These are phyloP conservation scores for Lachnellula occidentalis DNA, from an alignment of 2,329 filamentous ascomycete genomes.

Conservation along the genomic window DNA sequence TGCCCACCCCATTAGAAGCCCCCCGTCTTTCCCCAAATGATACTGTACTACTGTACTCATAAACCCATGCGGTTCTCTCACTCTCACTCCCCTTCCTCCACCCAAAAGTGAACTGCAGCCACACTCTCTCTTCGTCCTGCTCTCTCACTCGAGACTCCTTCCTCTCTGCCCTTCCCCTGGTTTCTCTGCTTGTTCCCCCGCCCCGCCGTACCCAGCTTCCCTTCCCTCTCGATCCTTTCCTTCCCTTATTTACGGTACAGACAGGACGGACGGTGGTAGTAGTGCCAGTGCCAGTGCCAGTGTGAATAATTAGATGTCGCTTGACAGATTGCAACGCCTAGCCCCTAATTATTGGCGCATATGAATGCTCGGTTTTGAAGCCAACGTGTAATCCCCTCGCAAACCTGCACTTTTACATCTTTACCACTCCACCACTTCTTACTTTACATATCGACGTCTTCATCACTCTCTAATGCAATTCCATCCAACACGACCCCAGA, in stretches of 20 bases:
- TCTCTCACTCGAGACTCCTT: neutral
- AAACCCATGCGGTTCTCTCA: too few relatives aligned
- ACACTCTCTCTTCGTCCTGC: neutral
- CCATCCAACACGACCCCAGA: slow-evolving; percentile 19
- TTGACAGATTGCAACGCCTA: neutral
- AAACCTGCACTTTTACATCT: slow-evolving; percentile 4
- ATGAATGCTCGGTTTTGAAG: slow-evolving; percentile 5
- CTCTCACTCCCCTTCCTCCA: too few relatives aligned
- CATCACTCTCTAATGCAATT: slow-evolving; percentile 18
- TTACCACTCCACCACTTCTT: slow-evolving; percentile 22
- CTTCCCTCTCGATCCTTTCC: too few relatives aligned
- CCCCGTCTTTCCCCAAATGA: too few relatives aligned
- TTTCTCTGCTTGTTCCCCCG: slow-evolving; percentile 11
- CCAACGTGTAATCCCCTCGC: slow-evolving; percentile 4
- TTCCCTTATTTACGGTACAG: too few relatives aligned
- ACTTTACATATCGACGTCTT: slow-evolving; percentile 23
- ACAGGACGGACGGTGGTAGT: too few relatives aligned
- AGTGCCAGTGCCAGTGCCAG: too few relatives aligned
- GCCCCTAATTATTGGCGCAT: slow-evolving; percentile 3
- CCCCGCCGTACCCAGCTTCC: neutral
- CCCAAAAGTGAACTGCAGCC: neutral
- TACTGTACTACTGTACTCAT: too few relatives aligned
- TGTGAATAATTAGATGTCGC: too few relatives aligned
- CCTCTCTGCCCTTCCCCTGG: neutral
- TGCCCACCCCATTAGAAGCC: too few relatives aligned